Conservation (phyloP, 2,329 filamentous ascomycete species). For the Bretziella fagacearum region DNA sequence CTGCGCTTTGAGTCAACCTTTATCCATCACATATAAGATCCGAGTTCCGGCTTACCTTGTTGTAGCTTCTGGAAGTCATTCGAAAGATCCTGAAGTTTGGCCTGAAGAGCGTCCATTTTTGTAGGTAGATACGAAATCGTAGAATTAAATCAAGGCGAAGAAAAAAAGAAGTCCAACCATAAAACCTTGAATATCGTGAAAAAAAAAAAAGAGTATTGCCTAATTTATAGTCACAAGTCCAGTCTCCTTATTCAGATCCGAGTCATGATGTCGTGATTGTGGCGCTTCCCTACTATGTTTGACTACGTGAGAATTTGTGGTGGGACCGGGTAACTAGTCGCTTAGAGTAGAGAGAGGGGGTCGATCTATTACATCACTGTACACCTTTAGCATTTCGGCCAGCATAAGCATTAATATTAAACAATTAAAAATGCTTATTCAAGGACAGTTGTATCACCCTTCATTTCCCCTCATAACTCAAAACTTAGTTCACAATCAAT, state of each 20-base stretch:
- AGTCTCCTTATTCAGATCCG: not conserved
- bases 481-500: not conserved
- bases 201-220: too few species aligned
- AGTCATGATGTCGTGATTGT: not conserved
- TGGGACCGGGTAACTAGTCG: slow-evolving; percentile 4
- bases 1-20: slow-evolving; percentile 29
- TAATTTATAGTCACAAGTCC: too few species aligned
- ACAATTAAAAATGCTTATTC: too few species aligned
- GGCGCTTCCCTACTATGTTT: not conserved
- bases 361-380: not conserved
- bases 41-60: slow-evolving; percentile 40
- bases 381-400: too few species aligned
- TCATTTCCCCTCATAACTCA: not conserved
- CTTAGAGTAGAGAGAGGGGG: slow-evolving; percentile 8
- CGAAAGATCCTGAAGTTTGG: slow-evolving; percentile 62
- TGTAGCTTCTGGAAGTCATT: slow-evolving; percentile 81
- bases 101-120: slow-evolving; percentile 57
- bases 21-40: not conserved
- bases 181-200: too few species aligned
- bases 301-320: slow-evolving; percentile 10
- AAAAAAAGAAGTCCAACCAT: not conserved
- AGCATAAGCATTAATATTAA: too few species aligned
- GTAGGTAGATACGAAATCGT: too few species aligned
- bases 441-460: too few species aligned
- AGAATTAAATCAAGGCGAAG: not conserved